Evolutionary conservation across 2,329 filamentous ascomycete genomes (phyloP), one percentile per base, ranked within the genome.

Genomic region (Neoarthrinium moseri): DNA sequence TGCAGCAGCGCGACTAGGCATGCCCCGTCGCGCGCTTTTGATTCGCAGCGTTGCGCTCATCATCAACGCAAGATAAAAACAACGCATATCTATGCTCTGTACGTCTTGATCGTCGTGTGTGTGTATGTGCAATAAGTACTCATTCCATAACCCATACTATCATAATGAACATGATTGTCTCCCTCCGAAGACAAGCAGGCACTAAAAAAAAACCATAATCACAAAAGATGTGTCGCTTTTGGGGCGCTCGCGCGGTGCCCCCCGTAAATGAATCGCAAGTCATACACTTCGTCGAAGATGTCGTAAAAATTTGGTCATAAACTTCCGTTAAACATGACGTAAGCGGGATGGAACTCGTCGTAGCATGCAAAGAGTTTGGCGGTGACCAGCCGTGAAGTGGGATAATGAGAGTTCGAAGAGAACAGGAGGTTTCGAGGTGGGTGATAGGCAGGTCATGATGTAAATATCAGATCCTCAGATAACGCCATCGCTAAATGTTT

Each of bases 401-500:
- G 53, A 41, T 54, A 39, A 56, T 51, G 48, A 56, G 54, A 55
- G 51, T 56, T 48, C 48, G 43, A 53, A 52, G 34, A 46, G 45
- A 50, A 59, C 52, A 50, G 51, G 56, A 55, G 38, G 54, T 55
- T 52, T 17, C 43, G 55, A 51, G 42, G 53, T 45, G 48, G 46
- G 45, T 46, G 43, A 45, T 47, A 51, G 53, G 49, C 51, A 51
- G 52, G 56, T 61, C 56, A 59, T 61, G 56, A 61, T 60, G 53
- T 53, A 62, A 62, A 51, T 18, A 62, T 66, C 63, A 66, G 65
- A 64, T 62, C 62, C 58, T 56, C 52, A 40, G 52, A 59, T 50
- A 70, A 72, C 69, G 69, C 69, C 68, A 60, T 68, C 69, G 69
- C 70, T 71, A 61, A 57, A 65, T 69, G 62, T 61, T 59, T 61